Percentiles rank a stretch among this genome's conserved stretches.
Conservation (phyloP, 371 early-diverging fungal species). For the Blakeslea trispora region DNA sequence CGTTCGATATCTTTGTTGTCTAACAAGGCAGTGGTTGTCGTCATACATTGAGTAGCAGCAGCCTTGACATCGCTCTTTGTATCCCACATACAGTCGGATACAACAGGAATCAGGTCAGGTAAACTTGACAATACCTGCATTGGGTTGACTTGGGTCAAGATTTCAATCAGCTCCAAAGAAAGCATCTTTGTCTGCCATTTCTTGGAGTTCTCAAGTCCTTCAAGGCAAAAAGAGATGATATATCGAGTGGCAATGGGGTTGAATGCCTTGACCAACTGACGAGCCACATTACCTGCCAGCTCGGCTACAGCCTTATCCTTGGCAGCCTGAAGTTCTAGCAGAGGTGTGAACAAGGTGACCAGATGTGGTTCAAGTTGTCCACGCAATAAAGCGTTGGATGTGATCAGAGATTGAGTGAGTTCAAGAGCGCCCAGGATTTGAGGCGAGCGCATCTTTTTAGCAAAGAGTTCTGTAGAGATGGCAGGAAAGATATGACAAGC, state of each 20-base stretch:
- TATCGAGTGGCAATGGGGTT: constrained; percentile 57
- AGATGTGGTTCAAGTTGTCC: constrained; percentile 65
- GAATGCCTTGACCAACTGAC: constrained; percentile 52
- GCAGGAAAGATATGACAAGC: constrained; percentile 57
- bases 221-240: constrained; percentile 60
- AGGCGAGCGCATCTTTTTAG: constrained; percentile 75
- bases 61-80: constrained; percentile 68
- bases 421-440: constrained; percentile 65
- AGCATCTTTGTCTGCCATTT: constrained; percentile 81
- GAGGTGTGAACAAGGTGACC: constrained; percentile 51
- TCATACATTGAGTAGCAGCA: constrained; percentile 55
- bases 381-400: constrained; percentile 41
- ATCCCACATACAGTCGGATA: constrained; percentile 76
- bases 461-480: constrained; percentile 57
- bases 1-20: constrained; percentile 46
- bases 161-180: constrained; percentile 55
- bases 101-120: constrained; percentile 70
- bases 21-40: constrained; percentile 37
- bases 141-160: constrained; percentile 56
- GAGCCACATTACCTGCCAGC: constrained; percentile 58
- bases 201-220: constrained; percentile 62
- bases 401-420: constrained; percentile 45
- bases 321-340: constrained; percentile 67
- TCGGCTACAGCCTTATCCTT: constrained; percentile 64
- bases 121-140: constrained; percentile 60